Percentiles rank a stretch among this genome's conserved stretches.
phyloP scores from a whole-genome alignment of 2,329 filamentous ascomycete genomes.

The Alternaria arborescens region DNA sequence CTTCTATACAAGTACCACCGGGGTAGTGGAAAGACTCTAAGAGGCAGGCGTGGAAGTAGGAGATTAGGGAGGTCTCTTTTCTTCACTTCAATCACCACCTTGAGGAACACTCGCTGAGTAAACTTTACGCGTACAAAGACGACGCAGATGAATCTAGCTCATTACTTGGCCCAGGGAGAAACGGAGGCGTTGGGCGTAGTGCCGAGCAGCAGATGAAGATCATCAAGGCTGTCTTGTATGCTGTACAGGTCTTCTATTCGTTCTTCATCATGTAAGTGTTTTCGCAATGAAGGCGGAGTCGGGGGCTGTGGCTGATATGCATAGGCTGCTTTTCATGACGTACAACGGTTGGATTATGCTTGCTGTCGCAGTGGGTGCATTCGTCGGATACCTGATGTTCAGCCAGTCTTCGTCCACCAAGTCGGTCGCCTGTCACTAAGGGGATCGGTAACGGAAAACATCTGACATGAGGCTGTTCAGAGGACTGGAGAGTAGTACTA shows the following conservation, averaged over 20 bases:
- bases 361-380: slow-evolving; percentile 86
- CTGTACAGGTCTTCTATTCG: slow-evolving; percentile 94
- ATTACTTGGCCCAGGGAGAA: slow-evolving; percentile 78
- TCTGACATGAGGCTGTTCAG: not conserved
- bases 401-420: slow-evolving; percentile 75
- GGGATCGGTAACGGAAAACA: not conserved
- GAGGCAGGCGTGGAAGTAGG: slow-evolving; percentile 9
- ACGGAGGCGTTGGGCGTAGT: slow-evolving; percentile 60
- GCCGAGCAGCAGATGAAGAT: slow-evolving; percentile 75
- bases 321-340: slow-evolving; percentile 99
- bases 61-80: slow-evolving; percentile 17
- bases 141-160: slow-evolving; percentile 65
- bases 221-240: slow-evolving; percentile 85
- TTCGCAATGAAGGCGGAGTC: not conserved
- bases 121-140: slow-evolving; percentile 30
- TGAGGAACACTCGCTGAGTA: slow-evolving; percentile 40
- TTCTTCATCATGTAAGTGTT: slow-evolving; percentile 98
- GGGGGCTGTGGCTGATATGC: slow-evolving; percentile 20
- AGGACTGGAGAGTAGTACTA: not conserved
- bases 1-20: slow-evolving; percentile 6
- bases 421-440: slow-evolving; percentile 87
- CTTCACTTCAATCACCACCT: slow-evolving; percentile 20
- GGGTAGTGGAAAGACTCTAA: not conserved
- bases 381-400: slow-evolving; percentile 86
- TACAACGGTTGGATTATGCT: slow-evolving; percentile 99